phyloP scores from a whole-genome alignment of 306 rosid genomes.

The Cicer arietinum region DNA sequence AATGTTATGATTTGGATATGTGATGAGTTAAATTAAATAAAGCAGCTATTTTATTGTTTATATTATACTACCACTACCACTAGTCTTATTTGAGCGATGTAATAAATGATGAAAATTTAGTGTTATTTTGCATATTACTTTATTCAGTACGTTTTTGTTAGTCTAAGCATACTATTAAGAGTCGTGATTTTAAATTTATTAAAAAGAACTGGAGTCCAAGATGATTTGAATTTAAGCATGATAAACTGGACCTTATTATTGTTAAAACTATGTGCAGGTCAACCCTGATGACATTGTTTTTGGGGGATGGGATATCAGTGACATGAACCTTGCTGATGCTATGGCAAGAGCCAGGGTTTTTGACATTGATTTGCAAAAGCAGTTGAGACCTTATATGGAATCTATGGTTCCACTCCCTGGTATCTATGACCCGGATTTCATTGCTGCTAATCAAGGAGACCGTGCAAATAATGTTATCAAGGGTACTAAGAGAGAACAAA shows the following conservation, averaged over 20 bases:
- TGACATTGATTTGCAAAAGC: conserved; percentile 97
- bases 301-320: conserved; percentile 98
- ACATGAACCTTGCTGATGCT: conserved; percentile 94
- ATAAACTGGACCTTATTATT: neutral
- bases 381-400: conserved; percentile 95
- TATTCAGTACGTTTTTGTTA: neutral
- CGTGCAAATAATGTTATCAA: conserved; percentile 91
- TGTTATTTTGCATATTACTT: neutral
- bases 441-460: conserved; percentile 92
- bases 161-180: neutral
- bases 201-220: neutral
- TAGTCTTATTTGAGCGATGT: neutral
- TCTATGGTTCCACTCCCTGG: conserved; percentile 98
- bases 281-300: conserved; percentile 94
- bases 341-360: conserved; percentile 94
- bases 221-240: neutral
- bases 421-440: conserved; percentile 86
- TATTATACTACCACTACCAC: neutral
- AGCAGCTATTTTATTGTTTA: neutral
- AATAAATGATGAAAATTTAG: neutral
- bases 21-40: neutral
- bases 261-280: conserved; percentile 56
- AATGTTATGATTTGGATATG: neutral
- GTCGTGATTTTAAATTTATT: neutral
- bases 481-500: conserved; percentile 89